These are phyloP conservation scores for Beauveria bassiana DNA, from an alignment of 2,329 filamentous ascomycete genomes.

Conservation along the genomic window DNA sequence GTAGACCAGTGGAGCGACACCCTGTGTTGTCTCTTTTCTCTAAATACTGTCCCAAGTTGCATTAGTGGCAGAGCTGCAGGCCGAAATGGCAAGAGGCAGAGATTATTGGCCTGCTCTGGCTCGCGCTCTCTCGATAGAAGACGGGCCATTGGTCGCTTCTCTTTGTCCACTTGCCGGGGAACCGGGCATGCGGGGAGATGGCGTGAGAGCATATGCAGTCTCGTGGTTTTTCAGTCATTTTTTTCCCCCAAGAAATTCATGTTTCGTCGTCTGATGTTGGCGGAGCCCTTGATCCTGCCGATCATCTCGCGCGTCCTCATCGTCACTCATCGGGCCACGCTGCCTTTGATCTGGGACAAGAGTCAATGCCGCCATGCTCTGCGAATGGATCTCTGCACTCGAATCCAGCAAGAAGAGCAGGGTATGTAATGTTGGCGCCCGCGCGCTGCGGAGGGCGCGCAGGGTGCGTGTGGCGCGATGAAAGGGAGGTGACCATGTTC, in stretches of 20 bases:
- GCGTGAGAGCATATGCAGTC: neutral
- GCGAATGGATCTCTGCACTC: too few relatives aligned
- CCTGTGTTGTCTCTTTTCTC: conserved; percentile 3
- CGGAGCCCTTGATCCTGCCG: too few relatives aligned
- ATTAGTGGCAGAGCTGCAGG: neutral
- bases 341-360: too few relatives aligned
- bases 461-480: too few relatives aligned
- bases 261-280: neutral
- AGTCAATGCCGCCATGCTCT: too few relatives aligned
- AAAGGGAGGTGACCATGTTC: too few relatives aligned
- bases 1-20: neutral
- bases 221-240: neutral
- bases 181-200: conserved; percentile 6
- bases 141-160: neutral
- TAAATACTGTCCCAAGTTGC: neutral
- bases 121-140: neutral
- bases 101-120: neutral
- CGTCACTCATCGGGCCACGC: too few relatives aligned
- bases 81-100: neutral
- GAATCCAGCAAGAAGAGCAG: too few relatives aligned
- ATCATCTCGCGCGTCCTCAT: too few relatives aligned
- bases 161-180: neutral
- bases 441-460: too few relatives aligned
- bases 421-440: too few relatives aligned
- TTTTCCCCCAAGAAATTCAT: neutral